Evolutionary conservation across 768 basidiomycete species (phyloP).

Genomic region (Clavulina sp.): DNA sequence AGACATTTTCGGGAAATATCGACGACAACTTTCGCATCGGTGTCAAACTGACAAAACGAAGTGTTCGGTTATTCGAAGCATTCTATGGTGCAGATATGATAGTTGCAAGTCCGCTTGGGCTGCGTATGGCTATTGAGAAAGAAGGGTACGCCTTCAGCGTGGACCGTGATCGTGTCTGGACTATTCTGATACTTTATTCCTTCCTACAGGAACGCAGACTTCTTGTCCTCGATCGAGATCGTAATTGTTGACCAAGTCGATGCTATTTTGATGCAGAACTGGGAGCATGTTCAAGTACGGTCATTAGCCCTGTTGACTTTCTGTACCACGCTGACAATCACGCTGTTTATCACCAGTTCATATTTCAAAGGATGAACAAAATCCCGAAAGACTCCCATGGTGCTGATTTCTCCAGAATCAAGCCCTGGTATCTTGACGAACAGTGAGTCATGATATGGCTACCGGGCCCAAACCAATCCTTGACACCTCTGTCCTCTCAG

Average conservation of each 20-base stretch:
- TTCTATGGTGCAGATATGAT: constrained; percentile 87
- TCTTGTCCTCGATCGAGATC: constrained; percentile 84
- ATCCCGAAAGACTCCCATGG: constrained; percentile 87
- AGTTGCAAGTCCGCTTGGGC: constrained; percentile 80
- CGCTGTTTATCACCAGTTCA: constrained; percentile 35
- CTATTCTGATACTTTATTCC: background rate
- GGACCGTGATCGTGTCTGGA: background rate
- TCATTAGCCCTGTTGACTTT: background rate
- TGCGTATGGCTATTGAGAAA: constrained; percentile 84
- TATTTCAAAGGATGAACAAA: constrained; percentile 70
- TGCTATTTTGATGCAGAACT: constrained; percentile 93
- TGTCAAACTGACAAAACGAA: constrained; percentile 82
- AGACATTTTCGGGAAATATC: constrained; percentile 89
- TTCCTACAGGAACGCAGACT: constrained; percentile 82
- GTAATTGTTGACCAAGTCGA: constrained; percentile 86
- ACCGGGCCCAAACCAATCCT: background rate
- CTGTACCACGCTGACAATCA: background rate
- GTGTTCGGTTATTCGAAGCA: constrained; percentile 75
- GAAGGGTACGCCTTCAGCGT: constrained; percentile 48
- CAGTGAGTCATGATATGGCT: constrained; percentile 32
- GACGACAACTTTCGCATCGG: constrained; percentile 92
- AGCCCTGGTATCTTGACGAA: constrained; percentile 94
- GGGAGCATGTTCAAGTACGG: constrained; percentile 85
- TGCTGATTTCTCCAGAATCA: constrained; percentile 90
- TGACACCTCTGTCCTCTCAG: constrained; percentile 24